phyloP scores from a whole-genome alignment of 2,329 filamentous ascomycete genomes.

The Apiospora aurea region DNA sequence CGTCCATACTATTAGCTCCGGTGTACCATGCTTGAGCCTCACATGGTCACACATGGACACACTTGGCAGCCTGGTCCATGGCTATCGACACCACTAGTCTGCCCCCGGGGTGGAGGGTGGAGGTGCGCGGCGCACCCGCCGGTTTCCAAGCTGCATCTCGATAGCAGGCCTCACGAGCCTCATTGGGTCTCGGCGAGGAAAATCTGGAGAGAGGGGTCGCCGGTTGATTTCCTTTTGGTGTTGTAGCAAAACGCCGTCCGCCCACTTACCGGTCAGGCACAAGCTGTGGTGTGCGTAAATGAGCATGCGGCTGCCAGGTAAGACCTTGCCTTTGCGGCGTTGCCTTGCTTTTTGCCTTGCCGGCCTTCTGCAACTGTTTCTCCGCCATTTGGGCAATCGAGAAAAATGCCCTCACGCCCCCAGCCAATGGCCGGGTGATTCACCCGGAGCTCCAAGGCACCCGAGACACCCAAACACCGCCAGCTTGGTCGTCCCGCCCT shows the following conservation, averaged over 20 bases:
- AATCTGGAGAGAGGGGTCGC: neutral
- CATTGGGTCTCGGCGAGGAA: constrained; percentile 2
- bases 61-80: neutral
- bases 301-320: neutral
- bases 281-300: neutral
- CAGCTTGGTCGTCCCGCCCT: constrained; percentile 17
- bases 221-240: neutral
- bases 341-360: neutral
- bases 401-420: too few species aligned
- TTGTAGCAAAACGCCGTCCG: neutral
- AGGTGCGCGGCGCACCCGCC: neutral
- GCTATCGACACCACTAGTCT: constrained; percentile 14
- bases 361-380: neutral
- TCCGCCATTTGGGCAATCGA: neutral
- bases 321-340: neutral
- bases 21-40: constrained; percentile 11
- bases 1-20: neutral
- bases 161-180: neutral
- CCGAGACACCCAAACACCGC: neutral
- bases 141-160: constrained; percentile 18
- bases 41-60: neutral
- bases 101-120: neutral
- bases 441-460: neutral
- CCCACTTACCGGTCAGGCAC: constrained; percentile 5
- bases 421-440: neutral